A percentile compares a stretch with the other conserved stretches of the same genome.
Evolutionary conservation across 495 filamentous ascomycete genomes (phyloP).

Genomic region (Penicillium simplicissimum): DNA sequence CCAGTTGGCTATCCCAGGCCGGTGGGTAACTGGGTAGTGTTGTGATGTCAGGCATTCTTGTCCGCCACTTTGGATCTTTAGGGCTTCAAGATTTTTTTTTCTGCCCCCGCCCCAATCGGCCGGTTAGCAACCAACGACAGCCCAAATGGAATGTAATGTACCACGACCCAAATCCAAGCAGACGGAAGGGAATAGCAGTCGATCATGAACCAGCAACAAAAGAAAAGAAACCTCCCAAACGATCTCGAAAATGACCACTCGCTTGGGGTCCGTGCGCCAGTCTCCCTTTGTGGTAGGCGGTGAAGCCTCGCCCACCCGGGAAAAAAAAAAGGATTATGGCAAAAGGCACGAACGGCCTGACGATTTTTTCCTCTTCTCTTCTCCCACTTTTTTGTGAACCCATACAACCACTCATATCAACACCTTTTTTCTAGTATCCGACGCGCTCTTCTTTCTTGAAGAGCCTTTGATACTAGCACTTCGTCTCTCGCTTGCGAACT

Average conservation of each 20-base stretch:
- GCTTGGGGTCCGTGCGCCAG: slow-evolving; percentile 14
- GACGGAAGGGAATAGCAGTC: neutral
- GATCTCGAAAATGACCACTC: slow-evolving; percentile 13
- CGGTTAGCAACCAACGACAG: neutral
- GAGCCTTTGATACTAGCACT: slow-evolving; percentile 47
- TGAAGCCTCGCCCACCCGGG: slow-evolving; percentile 16
- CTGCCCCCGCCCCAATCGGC: slow-evolving; percentile 13
- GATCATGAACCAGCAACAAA: neutral
- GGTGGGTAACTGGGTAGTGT: slow-evolving; percentile 25
- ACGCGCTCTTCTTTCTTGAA: slow-evolving; percentile 32
- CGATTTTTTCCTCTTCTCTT: slow-evolving; percentile 39
- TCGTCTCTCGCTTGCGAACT: slow-evolving; percentile 21
- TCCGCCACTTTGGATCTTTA: slow-evolving; percentile 23
- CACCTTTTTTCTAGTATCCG: slow-evolving; percentile 31
- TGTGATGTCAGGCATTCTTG: slow-evolving; percentile 40
- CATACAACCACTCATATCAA: slow-evolving; percentile 33
- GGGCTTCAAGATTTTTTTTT: slow-evolving; percentile 31
- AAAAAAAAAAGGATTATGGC: slow-evolving; percentile 46
- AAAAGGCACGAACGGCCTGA: slow-evolving; percentile 26
- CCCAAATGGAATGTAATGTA: neutral
- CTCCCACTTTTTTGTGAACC: slow-evolving; percentile 36
- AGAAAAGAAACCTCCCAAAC: neutral
- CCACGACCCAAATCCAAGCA: slow-evolving; percentile 6
- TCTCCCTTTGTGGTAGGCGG: slow-evolving; percentile 22
- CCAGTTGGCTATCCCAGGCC: slow-evolving; percentile 20